Conservation (phyloP, 768 basidiomycete species). For the Cystoderma amianthinum region DNA sequence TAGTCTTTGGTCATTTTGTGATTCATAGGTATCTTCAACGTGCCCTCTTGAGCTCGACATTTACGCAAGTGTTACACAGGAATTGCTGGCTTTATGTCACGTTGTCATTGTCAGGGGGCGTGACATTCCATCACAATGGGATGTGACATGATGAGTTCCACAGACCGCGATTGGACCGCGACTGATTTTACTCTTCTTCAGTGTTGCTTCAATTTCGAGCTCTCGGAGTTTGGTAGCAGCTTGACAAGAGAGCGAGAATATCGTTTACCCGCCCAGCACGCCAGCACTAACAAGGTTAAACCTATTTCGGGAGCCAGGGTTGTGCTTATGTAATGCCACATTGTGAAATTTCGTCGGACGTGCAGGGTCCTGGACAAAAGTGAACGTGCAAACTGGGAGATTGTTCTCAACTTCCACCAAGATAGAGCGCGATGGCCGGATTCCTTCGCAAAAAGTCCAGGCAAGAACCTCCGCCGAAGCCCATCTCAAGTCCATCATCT, state of each 20-base stretch:
- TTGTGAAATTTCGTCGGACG: neutral
- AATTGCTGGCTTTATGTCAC: too few species aligned
- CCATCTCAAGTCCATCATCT: conserved; percentile 6
- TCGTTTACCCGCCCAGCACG: neutral
- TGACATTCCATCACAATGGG: neutral
- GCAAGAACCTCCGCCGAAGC: conserved; percentile 16
- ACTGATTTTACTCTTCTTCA: neutral
- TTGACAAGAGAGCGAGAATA: neutral
- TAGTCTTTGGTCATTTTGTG: conserved; percentile 83
- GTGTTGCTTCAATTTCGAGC: neutral
- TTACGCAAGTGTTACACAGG: too few species aligned
- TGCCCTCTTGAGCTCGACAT: conserved; percentile 36
- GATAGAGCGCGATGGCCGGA: conserved; percentile 35
- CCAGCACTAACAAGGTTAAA: neutral
- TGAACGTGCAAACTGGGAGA: neutral
- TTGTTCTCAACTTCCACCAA: neutral
- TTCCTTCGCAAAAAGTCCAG: conserved; percentile 50
- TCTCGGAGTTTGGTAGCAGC: too few species aligned
- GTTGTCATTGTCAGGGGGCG: neutral
- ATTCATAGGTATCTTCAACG: conserved; percentile 71
- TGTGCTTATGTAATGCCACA: too few species aligned
- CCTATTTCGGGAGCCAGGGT: too few species aligned
- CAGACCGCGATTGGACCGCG: neutral
- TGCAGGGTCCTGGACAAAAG: neutral
- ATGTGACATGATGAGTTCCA: neutral